phyloP scores from a whole-genome alignment of 2,329 filamentous ascomycete genomes.

The Colletotrichum sp. region DNA sequence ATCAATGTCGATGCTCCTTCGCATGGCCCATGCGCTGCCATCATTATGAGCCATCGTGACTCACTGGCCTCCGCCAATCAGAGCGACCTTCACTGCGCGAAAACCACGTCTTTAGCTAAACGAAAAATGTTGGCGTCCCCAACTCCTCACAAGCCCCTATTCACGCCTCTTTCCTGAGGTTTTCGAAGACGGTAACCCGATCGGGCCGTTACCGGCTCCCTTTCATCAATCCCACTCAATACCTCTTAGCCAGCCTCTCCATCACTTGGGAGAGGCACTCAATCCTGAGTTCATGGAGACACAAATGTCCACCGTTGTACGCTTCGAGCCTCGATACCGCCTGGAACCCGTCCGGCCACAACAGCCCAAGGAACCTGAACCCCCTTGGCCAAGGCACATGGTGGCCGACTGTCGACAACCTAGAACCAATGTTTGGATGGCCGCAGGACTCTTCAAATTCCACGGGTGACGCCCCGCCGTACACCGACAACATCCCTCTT shows the following conservation, averaged over 20 bases:
- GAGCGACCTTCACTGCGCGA: not conserved
- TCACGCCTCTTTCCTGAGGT: not conserved
- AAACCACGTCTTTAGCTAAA: not conserved
- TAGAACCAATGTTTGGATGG: not conserved
- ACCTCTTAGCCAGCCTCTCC: not conserved
- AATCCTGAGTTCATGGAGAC: not conserved
- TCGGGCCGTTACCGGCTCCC: not conserved
- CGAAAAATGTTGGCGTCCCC: not conserved
- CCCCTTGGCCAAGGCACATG: not conserved
- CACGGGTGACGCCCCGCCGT: not conserved
- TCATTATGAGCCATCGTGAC: conserved; percentile 6
- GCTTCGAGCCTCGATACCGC: not conserved
- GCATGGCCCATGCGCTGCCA: not conserved
- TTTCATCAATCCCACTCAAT: not conserved
- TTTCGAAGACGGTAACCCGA: not conserved
- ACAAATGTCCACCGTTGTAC: not conserved
- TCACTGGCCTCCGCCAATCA: not conserved
- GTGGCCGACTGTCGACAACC: not conserved
- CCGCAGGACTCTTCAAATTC: not conserved
- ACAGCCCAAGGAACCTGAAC: not conserved
- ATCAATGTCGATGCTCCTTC: not conserved
- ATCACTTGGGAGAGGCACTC: not conserved
- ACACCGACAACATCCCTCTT: not conserved
- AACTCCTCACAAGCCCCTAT: not conserved
- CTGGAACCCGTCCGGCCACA: not conserved